Percentiles rank a stretch among this genome's conserved stretches.
These are phyloP conservation scores for Pseudonectria buxi DNA, from an alignment of 2,329 filamentous ascomycete genomes.

Conservation along the genomic window DNA sequence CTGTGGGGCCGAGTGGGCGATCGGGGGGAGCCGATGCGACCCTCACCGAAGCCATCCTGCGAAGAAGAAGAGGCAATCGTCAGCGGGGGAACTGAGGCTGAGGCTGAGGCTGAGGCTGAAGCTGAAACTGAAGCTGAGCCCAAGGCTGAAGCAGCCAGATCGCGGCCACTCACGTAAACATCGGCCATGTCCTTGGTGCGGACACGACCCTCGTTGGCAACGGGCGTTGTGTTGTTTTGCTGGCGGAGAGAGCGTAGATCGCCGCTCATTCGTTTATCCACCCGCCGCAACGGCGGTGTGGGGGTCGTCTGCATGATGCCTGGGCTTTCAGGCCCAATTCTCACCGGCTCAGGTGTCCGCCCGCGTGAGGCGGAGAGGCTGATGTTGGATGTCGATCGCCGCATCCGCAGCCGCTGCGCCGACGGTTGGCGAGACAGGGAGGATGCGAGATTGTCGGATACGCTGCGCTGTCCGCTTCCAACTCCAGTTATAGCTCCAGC, in stretches of 20 bases:
- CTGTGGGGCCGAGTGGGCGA: slow-evolving; percentile 92
- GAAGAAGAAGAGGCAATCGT: slow-evolving; percentile 12
- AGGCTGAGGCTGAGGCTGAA: background rate
- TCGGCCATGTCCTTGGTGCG: slow-evolving; percentile 83
- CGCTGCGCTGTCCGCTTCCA: slow-evolving; percentile 21
- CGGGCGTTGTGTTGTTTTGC: slow-evolving; percentile 42
- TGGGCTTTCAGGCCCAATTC: slow-evolving; percentile 57
- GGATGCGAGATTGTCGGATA: slow-evolving; percentile 30
- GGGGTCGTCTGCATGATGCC: slow-evolving; percentile 37
- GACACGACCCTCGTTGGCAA: slow-evolving; percentile 81
- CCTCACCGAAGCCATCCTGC: slow-evolving; percentile 91
- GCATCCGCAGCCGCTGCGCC: slow-evolving; percentile 18
- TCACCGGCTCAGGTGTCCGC: slow-evolving; percentile 47
- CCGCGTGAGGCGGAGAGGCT: slow-evolving; percentile 44
- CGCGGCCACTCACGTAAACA: slow-evolving; percentile 78
- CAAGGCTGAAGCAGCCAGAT: too few relatives aligned
- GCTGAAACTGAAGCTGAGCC: too few relatives aligned
- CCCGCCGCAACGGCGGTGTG: slow-evolving; percentile 65
- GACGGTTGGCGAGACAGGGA: slow-evolving; percentile 14
- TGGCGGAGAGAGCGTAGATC: slow-evolving; percentile 50
- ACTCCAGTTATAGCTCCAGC: slow-evolving; percentile 9
- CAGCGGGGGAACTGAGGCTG: slow-evolving; percentile 6
- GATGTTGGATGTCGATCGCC: slow-evolving; percentile 47
- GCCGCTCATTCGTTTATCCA: slow-evolving; percentile 62
- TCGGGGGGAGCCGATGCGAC: slow-evolving; percentile 74